A percentile compares a stretch with the other conserved stretches of the same genome.
Conservation (phyloP, 768 basidiomycete genomes). For the Termitomyces sp. region DNA sequence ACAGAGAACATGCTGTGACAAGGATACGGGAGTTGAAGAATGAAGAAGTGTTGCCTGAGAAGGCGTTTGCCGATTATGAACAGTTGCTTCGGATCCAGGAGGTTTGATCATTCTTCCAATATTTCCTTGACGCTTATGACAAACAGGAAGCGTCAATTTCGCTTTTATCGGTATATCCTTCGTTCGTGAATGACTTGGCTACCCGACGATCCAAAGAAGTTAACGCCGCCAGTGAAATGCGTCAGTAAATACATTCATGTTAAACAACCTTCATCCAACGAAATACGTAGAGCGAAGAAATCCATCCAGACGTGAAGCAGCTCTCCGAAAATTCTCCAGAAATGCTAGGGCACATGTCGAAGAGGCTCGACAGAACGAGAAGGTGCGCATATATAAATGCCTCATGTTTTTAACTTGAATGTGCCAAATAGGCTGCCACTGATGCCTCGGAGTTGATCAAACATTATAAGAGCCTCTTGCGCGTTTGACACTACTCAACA, state of each 20-base stretch:
- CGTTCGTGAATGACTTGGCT: constrained; percentile 28
- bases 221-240: constrained; percentile 31
- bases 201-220: constrained; percentile 26
- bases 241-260: constrained; percentile 20
- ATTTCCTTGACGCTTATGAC: constrained; percentile 1
- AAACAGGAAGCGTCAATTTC: constrained; percentile 17
- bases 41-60: constrained; percentile 24
- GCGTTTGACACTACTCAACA: constrained; percentile 4
- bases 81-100: constrained; percentile 19
- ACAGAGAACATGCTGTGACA: constrained; percentile 27
- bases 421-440: constrained; percentile 23
- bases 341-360: constrained; percentile 30
- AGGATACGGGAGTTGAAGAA: constrained; percentile 20
- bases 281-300: constrained; percentile 23
- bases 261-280: not conserved
- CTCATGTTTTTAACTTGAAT: not conserved
- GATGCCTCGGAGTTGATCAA: constrained; percentile 31
- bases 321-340: constrained; percentile 24
- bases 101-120: constrained; percentile 12
- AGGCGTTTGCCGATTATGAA: constrained; percentile 21
- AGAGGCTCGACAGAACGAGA: constrained; percentile 29
- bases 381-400: constrained; percentile 20
- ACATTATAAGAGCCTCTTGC: constrained; percentile 28
- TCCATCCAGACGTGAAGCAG: constrained; percentile 21
- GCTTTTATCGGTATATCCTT: constrained; percentile 21